Percentiles rank a stretch among this genome's conserved stretches.
phyloP scores from a whole-genome alignment of 2,329 filamentous ascomycete genomes.

The Graphilbum ipis-grandicollis region DNA sequence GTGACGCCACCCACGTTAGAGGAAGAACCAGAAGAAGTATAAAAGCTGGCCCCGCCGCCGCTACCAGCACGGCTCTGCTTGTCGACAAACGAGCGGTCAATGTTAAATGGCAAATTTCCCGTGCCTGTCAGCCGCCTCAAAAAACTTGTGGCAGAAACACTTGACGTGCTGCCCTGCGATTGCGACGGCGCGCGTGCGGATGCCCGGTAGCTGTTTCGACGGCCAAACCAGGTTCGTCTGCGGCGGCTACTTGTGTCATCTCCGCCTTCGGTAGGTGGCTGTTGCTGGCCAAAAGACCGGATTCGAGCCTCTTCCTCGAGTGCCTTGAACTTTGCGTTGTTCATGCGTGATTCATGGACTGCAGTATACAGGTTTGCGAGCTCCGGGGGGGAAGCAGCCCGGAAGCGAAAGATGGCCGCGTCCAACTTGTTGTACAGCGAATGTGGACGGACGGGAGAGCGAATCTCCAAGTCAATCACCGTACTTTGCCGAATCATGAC shows the following conservation, averaged over 20 bases:
- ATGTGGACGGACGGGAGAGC: constrained; percentile 60
- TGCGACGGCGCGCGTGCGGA: constrained; percentile 42
- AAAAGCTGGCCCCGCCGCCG: constrained; percentile 34
- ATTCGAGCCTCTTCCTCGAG: constrained; percentile 49
- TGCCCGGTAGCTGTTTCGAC: constrained; percentile 47
- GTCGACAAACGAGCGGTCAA: constrained; percentile 61
- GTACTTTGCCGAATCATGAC: constrained; percentile 84
- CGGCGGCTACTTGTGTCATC: constrained; percentile 25
- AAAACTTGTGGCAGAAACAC: constrained; percentile 55
- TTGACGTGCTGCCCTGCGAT: constrained; percentile 52
- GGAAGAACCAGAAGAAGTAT: constrained; percentile 36
- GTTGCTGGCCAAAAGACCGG: constrained; percentile 51
- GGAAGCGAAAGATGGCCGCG: constrained; percentile 71
- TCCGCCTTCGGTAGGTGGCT: constrained; percentile 26
- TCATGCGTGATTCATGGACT: constrained; percentile 76
- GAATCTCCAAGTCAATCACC: constrained; percentile 82
- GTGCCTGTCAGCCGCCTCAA: constrained; percentile 61
- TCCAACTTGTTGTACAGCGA: constrained; percentile 52
- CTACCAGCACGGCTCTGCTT: constrained; percentile 31
- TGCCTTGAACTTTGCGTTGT: constrained; percentile 75
- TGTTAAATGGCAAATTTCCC: constrained; percentile 54
- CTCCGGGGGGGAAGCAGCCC: constrained; percentile 58
- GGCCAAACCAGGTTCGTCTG: constrained; percentile 40
- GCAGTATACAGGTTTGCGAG: constrained; percentile 70
- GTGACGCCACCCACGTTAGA: constrained; percentile 26